Conservation (phyloP, 2,329 filamentous ascomycete species). For the Xylaria sp. region DNA sequence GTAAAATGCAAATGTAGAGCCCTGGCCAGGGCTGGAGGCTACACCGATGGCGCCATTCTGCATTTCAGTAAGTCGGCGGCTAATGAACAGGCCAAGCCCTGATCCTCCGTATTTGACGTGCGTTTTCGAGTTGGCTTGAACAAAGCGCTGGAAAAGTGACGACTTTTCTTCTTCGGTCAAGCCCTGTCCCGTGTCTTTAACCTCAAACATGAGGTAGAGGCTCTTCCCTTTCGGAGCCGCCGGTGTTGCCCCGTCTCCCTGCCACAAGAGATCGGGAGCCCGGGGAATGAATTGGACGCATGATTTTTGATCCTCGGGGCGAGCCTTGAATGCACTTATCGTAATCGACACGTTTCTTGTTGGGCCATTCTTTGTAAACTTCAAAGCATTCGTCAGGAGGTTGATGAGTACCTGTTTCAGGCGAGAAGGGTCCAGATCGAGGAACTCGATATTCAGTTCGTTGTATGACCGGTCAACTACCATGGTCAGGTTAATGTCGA, state of each 20-base stretch:
- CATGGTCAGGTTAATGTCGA: conserved; percentile 71
- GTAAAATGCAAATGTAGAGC: conserved; percentile 76
- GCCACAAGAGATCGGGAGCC: conserved; percentile 59
- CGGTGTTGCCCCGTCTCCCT: conserved; percentile 56
- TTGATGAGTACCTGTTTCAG: conserved; percentile 78
- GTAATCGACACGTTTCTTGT: conserved; percentile 58
- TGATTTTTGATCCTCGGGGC: conserved; percentile 47
- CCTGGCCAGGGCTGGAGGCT: conserved; percentile 63
- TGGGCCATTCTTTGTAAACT: conserved; percentile 63
- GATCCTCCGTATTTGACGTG: conserved; percentile 73
- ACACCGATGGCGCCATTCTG: conserved; percentile 78
- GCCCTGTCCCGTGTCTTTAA: conserved; percentile 69
- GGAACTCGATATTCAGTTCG: conserved; percentile 66
- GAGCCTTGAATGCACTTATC: conserved; percentile 49
- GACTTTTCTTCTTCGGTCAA: conserved; percentile 65
- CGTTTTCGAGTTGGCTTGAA: conserved; percentile 67
- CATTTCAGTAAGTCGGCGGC: conserved; percentile 70
- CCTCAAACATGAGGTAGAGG: conserved; percentile 70
- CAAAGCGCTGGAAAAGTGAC: conserved; percentile 67
- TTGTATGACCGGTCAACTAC: conserved; percentile 67
- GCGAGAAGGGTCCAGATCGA: conserved; percentile 72
- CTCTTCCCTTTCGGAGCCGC: conserved; percentile 46
- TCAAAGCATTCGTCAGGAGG: conserved; percentile 67
- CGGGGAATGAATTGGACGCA: conserved; percentile 66
- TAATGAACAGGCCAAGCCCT: conserved; percentile 73